Percentiles rank a stretch among this genome's conserved stretches.
These are phyloP conservation scores for Ophiostoma pallidulum DNA, from an alignment of 2,329 filamentous ascomycete species.

Conservation along the genomic window DNA sequence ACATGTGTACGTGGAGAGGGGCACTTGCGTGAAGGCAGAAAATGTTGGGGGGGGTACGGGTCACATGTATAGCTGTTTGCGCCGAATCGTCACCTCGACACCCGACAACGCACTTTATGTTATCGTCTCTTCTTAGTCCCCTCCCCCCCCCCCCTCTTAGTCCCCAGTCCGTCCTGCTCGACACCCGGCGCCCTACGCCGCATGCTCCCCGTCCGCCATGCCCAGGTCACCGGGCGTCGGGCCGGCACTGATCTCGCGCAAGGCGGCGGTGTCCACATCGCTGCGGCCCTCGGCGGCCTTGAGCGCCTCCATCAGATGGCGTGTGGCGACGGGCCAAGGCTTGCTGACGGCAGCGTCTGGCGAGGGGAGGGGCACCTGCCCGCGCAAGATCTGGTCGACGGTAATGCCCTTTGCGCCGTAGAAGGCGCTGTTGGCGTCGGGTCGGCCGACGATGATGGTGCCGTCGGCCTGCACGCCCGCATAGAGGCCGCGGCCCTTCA, in stretches of 20 bases:
- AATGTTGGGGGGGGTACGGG: too few species aligned
- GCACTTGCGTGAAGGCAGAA: too few species aligned
- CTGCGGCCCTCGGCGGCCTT: constrained; percentile 17
- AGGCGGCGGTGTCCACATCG: constrained; percentile 8
- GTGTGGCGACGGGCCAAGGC: constrained; percentile 13
- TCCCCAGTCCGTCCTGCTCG: too few species aligned
- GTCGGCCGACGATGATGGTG: constrained; percentile 62
- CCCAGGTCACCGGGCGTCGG: constrained; percentile 11
- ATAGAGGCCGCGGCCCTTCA: constrained; percentile 64
- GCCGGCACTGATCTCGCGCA: constrained; percentile 5
- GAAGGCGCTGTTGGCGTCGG: constrained; percentile 63
- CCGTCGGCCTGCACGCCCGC: constrained; percentile 65
- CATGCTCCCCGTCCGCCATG: too few species aligned
- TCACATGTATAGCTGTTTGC: too few species aligned
- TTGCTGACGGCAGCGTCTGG: not conserved
- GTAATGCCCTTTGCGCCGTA: constrained; percentile 39
- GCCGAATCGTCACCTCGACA: too few species aligned
- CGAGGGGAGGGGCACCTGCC: constrained; percentile 16
- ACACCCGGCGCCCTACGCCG: too few species aligned
- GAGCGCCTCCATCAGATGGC: constrained; percentile 17
- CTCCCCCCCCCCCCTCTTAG: too few species aligned
- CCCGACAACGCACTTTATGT: too few species aligned
- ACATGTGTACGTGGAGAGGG: too few species aligned
- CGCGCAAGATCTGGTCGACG: constrained; percentile 15
- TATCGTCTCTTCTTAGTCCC: too few species aligned